A percentile compares a stretch with the other conserved stretches of the same genome.
Conservation (phyloP, 805 yeast species). For the Candida bentonensis region DNA sequence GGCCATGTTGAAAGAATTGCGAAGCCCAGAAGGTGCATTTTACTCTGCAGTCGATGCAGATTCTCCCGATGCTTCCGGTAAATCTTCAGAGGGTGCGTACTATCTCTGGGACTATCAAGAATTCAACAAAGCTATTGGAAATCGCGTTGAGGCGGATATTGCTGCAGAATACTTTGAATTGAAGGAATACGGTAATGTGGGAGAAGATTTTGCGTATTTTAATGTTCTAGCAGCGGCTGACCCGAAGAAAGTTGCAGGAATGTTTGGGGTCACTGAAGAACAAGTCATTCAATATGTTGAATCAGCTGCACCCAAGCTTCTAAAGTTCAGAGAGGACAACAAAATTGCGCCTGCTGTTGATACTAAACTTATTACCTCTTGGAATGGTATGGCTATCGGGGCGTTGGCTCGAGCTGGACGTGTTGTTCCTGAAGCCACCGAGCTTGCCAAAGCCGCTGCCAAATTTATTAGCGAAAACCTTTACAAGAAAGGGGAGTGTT, state of each 20-base stretch:
- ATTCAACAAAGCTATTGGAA: conserved; percentile 17
- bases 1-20: conserved; percentile 5
- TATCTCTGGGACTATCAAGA: conserved; percentile 24
- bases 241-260: conserved; percentile 17
- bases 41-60: conserved; percentile 24
- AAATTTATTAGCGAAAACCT: conserved; percentile 11
- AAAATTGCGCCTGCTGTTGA: conserved; percentile 20
- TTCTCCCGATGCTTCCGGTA: conserved; percentile 12
- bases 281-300: conserved; percentile 14
- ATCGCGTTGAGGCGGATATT: conserved; percentile 20
- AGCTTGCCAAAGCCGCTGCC: conserved; percentile 17
- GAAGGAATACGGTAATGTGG: conserved; percentile 23
- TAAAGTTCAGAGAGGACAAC: conserved; percentile 12
- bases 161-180: conserved; percentile 24
- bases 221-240: not conserved
- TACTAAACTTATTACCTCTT: conserved; percentile 20
- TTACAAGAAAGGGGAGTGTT: conserved; percentile 8
- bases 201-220: not conserved
- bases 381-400: conserved; percentile 26
- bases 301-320: conserved; percentile 13
- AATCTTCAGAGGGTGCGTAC: conserved; percentile 20
- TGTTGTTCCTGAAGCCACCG: conserved; percentile 9
- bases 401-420: conserved; percentile 21
- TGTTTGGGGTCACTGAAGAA: conserved; percentile 19
- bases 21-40: conserved; percentile 15